Percentiles rank a stretch among this genome's conserved stretches.
phyloP scores from a whole-genome alignment of 768 basidiomycete genomes.

The Leccinum boreale region DNA sequence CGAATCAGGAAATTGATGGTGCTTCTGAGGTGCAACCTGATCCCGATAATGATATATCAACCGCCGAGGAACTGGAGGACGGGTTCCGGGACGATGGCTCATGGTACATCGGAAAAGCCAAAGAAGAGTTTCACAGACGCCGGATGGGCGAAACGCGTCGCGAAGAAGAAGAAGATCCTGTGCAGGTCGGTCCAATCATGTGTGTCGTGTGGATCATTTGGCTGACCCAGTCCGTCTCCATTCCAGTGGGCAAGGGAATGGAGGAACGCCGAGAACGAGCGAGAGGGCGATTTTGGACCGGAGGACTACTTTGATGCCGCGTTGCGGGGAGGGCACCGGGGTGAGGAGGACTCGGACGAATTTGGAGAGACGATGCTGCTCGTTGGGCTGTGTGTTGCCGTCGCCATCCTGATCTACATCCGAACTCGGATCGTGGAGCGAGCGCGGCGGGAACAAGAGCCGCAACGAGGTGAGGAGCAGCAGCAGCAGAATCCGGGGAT shows the following conservation, averaged over 20 bases:
- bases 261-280: conserved; percentile 66
- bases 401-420: conserved; percentile 74
- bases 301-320: conserved; percentile 82
- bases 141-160: conserved; percentile 39
- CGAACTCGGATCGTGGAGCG: conserved; percentile 76
- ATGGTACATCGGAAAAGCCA: conserved; percentile 83
- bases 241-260: conserved; percentile 75
- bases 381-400: conserved; percentile 65
- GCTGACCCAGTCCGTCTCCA: conserved; percentile 6
- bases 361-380: conserved; percentile 79
- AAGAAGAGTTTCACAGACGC: conserved; percentile 69
- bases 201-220: neutral
- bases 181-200: conserved; percentile 49
- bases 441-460: conserved; percentile 61
- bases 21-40: conserved; percentile 8
- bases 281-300: conserved; percentile 71
- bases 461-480: conserved; percentile 33
- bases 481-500: conserved; percentile 38
- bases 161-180: conserved; percentile 65
- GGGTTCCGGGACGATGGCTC: conserved; percentile 48
- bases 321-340: conserved; percentile 54
- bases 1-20: conserved; percentile 27
- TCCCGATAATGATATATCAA: neutral
- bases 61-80: conserved; percentile 28
- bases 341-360: conserved; percentile 65